These are phyloP conservation scores for Avena eriantha DNA, from an alignment of 176 grass and related monocot genomes.

Conservation along the genomic window DNA sequence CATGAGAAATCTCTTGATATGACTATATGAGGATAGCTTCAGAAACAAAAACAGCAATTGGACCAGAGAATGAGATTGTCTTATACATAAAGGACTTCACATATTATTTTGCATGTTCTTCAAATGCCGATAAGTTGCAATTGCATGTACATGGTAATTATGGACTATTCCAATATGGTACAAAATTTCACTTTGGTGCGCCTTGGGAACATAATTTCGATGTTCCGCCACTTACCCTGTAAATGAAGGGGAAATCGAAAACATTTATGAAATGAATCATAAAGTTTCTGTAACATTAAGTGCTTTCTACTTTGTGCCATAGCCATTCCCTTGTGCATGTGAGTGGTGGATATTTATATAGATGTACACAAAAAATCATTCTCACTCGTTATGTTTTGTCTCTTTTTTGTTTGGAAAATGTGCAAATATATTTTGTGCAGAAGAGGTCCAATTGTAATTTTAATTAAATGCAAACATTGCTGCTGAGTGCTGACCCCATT, in stretches of 20 bases:
- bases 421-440: slow-evolving; percentile 17
- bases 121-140: background rate
- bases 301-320: background rate
- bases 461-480: background rate
- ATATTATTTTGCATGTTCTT: background rate
- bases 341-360: slow-evolving; percentile 9
- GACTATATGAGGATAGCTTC: background rate
- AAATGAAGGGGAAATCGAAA: background rate
- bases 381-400: background rate
- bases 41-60: too few relatives aligned
- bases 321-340: background rate
- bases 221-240: background rate
- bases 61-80: background rate
- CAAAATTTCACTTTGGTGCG: background rate
- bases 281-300: background rate
- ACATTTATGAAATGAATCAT: background rate
- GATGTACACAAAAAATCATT: background rate
- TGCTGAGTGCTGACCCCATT: slow-evolving; percentile 26
- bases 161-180: background rate
- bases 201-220: background rate
- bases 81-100: background rate
- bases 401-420: slow-evolving; percentile 1
- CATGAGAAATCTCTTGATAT: slow-evolving; percentile 1
- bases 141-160: background rate
- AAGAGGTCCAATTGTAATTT: background rate